Percentiles rank a stretch among this genome's conserved stretches.
phyloP scores from a whole-genome alignment of 208 protist species.

The Acanthamoeba sp. region DNA sequence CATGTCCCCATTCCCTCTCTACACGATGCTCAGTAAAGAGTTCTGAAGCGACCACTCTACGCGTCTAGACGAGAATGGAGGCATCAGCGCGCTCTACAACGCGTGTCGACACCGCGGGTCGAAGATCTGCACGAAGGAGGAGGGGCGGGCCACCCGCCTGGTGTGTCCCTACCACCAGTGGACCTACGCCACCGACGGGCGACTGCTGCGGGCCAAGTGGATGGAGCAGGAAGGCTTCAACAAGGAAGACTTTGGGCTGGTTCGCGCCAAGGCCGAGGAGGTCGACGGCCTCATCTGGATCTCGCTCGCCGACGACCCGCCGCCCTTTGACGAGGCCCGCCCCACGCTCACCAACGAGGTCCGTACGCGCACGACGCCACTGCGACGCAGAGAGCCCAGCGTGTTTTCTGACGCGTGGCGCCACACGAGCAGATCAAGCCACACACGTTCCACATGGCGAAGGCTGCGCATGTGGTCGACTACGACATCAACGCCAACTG shows the following conservation, averaged over 20 bases:
- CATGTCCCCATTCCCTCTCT: no score
- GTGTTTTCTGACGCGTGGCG: background rate
- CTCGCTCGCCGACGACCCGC: background rate
- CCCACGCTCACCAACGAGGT: background rate
- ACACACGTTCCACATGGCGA: background rate
- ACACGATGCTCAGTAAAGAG: background rate
- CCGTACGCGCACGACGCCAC: background rate
- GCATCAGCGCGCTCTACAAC: background rate
- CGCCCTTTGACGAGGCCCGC: background rate
- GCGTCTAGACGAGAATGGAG: background rate
- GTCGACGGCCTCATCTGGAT: conserved; percentile 35
- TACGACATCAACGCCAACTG: conserved; percentile 29
- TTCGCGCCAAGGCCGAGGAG: background rate
- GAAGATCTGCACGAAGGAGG: conserved; percentile 3
- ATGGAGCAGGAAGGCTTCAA: conserved; percentile 13
- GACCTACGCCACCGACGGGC: conserved; percentile 3
- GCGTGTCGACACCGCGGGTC: background rate
- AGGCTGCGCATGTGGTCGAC: conserved; percentile 3
- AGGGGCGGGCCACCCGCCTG: background rate
- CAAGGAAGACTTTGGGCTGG: background rate
- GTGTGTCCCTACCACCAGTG: conserved; percentile 50
- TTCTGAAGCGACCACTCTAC: no score
- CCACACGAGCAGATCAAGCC: conserved; percentile 14
- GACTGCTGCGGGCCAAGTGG: conserved; percentile 20
- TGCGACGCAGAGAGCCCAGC: no score